Percentiles rank a stretch among this genome's conserved stretches.
phyloP scores from a whole-genome alignment of 1,139 yeast genomes.

The Zygotorulaspora mrakii region DNA sequence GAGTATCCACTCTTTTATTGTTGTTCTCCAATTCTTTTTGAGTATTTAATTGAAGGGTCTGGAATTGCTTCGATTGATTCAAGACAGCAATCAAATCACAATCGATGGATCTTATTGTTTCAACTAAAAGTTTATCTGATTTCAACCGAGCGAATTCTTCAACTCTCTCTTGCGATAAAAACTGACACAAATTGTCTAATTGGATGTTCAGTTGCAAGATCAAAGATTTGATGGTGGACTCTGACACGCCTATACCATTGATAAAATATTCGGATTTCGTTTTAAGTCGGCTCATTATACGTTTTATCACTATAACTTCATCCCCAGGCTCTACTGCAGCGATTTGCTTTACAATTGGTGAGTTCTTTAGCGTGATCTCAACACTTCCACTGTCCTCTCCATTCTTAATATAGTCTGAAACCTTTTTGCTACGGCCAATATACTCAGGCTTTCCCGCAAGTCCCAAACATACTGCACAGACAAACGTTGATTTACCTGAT shows the following conservation, averaged over 20 bases:
- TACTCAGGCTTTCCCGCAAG: slow-evolving; percentile 76
- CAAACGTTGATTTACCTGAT: slow-evolving; percentile 90
- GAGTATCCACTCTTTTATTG: slow-evolving; percentile 30
- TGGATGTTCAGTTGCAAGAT: slow-evolving; percentile 65
- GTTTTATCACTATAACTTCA: slow-evolving; percentile 42
- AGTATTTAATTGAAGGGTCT: slow-evolving; percentile 45
- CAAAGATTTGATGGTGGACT: slow-evolving; percentile 44
- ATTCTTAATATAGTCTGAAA: slow-evolving; percentile 69
- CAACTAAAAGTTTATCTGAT: slow-evolving; percentile 68
- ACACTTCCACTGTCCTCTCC: slow-evolving; percentile 58
- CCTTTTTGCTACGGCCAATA: slow-evolving; percentile 71
- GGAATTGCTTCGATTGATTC: slow-evolving; percentile 55
- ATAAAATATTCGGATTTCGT: slow-evolving; percentile 60
- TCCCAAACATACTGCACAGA: slow-evolving; percentile 90
- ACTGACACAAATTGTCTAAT: slow-evolving; percentile 87
- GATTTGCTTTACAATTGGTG: slow-evolving; percentile 36
- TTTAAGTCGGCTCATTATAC: slow-evolving; percentile 43
- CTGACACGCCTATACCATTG: slow-evolving; percentile 45
- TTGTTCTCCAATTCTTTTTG: slow-evolving; percentile 33
- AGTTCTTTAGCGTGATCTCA: slow-evolving; percentile 60
- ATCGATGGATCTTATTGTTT: slow-evolving; percentile 80
- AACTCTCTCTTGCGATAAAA: slow-evolving; percentile 91
- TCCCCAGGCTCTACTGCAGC: slow-evolving; percentile 18
- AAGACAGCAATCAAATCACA: slow-evolving; percentile 44
- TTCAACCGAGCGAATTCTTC: slow-evolving; percentile 85